These are phyloP conservation scores for Amanita polypyramis DNA, from an alignment of 768 basidiomycete species.

Conservation along the genomic window DNA sequence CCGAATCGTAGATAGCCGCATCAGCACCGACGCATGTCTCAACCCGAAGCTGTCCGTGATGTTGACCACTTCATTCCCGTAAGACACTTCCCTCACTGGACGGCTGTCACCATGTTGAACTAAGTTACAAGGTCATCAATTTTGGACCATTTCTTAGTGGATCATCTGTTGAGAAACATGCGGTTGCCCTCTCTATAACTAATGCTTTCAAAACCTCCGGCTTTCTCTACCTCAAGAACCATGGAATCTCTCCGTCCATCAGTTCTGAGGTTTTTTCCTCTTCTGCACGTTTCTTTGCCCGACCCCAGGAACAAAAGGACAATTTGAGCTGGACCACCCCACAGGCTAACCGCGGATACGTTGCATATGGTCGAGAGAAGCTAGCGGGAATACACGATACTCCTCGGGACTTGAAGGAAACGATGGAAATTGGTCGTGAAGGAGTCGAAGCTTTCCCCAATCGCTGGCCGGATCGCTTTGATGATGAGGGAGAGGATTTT, in stretches of 20 bases:
- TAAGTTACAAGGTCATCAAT: not conserved
- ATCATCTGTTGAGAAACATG: not conserved
- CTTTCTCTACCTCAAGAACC: slow-evolving; percentile 68
- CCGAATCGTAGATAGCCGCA: too few species aligned
- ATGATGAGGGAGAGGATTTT: slow-evolving; percentile 45
- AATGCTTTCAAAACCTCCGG: slow-evolving; percentile 73
- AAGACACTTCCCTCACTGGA: too few species aligned
- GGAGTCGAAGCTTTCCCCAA: slow-evolving; percentile 74
- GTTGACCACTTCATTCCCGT: too few species aligned
- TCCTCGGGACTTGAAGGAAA: slow-evolving; percentile 70
- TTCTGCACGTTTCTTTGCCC: not conserved
- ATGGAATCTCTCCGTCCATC: slow-evolving; percentile 51
- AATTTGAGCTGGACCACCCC: slow-evolving; percentile 77
- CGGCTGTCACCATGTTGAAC: not conserved
- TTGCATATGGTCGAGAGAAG: slow-evolving; percentile 70
- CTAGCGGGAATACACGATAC: slow-evolving; percentile 66
- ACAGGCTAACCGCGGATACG: slow-evolving; percentile 78
- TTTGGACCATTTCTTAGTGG: not conserved
- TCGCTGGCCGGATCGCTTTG: slow-evolving; percentile 60
- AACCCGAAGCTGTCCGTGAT: too few species aligned
- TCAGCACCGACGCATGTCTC: too few species aligned
- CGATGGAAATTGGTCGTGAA: slow-evolving; percentile 85
- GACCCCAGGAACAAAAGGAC: slow-evolving; percentile 30
- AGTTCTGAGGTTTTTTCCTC: not conserved
- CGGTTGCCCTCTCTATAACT: slow-evolving; percentile 33